Evolutionary conservation across 2,329 filamentous ascomycete species (phyloP).

Genomic region (Penicillium decumbens): DNA sequence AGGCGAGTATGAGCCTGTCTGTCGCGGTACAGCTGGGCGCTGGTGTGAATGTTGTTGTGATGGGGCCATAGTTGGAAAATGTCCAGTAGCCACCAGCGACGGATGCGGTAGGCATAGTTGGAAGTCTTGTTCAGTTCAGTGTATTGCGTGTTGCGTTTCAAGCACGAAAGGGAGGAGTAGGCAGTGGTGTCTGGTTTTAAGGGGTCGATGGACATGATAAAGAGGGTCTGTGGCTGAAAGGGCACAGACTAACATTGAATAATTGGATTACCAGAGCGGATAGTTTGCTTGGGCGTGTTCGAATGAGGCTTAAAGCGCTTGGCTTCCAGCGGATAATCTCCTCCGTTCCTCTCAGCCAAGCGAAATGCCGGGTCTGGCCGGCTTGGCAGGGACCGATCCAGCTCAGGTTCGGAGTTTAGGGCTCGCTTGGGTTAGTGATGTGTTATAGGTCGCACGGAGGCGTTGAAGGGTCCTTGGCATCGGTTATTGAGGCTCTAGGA

Average conservation of each 20-base stretch:
- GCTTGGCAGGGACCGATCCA: not conserved
- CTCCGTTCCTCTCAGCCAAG: not conserved
- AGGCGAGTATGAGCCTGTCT: not conserved
- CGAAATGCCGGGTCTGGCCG: not conserved
- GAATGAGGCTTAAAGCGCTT: not conserved
- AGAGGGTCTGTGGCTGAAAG: not conserved
- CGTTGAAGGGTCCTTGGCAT: not conserved
- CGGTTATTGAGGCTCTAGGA: not conserved
- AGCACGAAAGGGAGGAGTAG: not conserved
- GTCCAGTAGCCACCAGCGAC: conserved; percentile 5
- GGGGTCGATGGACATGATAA: not conserved
- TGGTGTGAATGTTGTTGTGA: conserved; percentile 13
- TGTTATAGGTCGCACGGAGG: not conserved
- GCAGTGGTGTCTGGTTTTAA: not conserved
- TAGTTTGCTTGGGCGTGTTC: not conserved
- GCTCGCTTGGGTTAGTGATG: not conserved
- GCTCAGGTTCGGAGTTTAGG: not conserved
- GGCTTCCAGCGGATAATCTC: not conserved
- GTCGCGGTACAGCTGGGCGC: conserved; percentile 5
- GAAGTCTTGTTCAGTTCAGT: not conserved
- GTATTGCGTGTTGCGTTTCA: no score
- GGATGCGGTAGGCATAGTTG: conserved; percentile 6
- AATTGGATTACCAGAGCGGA: not conserved
- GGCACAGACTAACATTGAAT: not conserved
- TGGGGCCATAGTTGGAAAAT: conserved; percentile 9